Conservation (phyloP, 2,329 filamentous ascomycete genomes). For the Paecilomyces niveus region DNA sequence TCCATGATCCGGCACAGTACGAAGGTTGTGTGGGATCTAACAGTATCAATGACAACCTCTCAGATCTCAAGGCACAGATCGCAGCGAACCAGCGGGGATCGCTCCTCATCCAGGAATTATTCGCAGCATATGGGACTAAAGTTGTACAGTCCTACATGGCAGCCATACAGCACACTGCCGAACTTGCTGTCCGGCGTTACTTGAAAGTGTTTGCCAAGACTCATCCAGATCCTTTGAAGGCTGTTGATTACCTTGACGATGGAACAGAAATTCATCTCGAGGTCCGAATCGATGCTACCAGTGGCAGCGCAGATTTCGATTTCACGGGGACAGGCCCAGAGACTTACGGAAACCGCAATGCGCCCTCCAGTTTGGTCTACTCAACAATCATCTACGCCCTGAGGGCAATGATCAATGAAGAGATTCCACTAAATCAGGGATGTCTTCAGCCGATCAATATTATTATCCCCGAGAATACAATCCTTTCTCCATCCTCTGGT, state of each 20-base stretch:
- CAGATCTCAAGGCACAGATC: slow-evolving; percentile 37
- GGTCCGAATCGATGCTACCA: slow-evolving; percentile 23
- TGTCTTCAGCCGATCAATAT: slow-evolving; percentile 20
- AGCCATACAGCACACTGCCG: slow-evolving; percentile 28
- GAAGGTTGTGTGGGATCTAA: slow-evolving; percentile 8
- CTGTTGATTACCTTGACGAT: slow-evolving; percentile 37
- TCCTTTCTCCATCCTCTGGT: slow-evolving; percentile 20
- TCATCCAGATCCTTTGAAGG: slow-evolving; percentile 13
- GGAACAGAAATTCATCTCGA: slow-evolving; percentile 28
- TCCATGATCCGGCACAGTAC: slow-evolving; percentile 4
- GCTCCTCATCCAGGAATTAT: slow-evolving; percentile 23
- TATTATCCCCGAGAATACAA: slow-evolving; percentile 14
- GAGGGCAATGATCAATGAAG: slow-evolving; percentile 17
- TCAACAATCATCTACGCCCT: slow-evolving; percentile 28
- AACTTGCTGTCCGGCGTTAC: slow-evolving; percentile 23
- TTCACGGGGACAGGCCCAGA: slow-evolving; percentile 34
- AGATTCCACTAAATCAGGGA: slow-evolving; percentile 27
- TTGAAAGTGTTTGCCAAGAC: slow-evolving; percentile 15
- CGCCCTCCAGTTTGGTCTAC: slow-evolving; percentile 30
- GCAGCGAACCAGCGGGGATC: slow-evolving; percentile 35
- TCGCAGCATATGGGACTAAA: slow-evolving; percentile 20
- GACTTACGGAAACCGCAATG: slow-evolving; percentile 28
- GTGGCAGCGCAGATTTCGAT: slow-evolving; percentile 29
- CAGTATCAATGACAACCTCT: slow-evolving; percentile 33
- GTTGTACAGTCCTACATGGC: slow-evolving; percentile 32